phyloP scores from a whole-genome alignment of 352 stramenopile species.

The Pythium brassicae region DNA sequence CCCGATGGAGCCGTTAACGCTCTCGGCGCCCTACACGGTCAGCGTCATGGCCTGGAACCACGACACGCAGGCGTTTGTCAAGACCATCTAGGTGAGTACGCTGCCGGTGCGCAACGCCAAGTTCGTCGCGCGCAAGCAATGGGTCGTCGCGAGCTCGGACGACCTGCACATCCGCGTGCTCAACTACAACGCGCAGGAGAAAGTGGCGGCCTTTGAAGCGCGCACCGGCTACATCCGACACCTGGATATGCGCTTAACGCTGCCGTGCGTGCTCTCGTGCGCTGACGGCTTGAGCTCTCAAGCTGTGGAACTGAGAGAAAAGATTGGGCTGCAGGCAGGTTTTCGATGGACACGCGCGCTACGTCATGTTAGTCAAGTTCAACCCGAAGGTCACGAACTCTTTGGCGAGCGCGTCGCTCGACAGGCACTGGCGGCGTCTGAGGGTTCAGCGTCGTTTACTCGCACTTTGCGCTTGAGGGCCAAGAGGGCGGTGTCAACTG shows the following conservation, averaged over 20 bases:
- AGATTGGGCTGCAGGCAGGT: slow-evolving; percentile 74
- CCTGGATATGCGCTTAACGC: slow-evolving; percentile 94
- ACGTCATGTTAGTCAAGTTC: slow-evolving; percentile 99
- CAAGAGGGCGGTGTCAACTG: slow-evolving; percentile 99
- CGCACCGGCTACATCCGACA: slow-evolving; percentile 99
- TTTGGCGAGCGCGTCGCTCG: slow-evolving; percentile 96
- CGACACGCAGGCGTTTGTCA: slow-evolving; percentile 91
- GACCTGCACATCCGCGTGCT: slow-evolving; percentile 98
- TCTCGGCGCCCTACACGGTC: slow-evolving; percentile 96
- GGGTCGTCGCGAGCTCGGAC: slow-evolving; percentile 94
- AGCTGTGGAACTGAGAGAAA: slow-evolving; percentile 98
- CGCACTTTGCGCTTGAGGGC: slow-evolving; percentile 90
- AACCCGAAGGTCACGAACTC: slow-evolving; percentile 99
- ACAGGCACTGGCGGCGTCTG: slow-evolving; percentile 97
- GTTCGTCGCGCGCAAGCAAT: slow-evolving; percentile 97
- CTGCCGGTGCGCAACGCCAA: slow-evolving; percentile 92
- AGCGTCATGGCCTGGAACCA: slow-evolving; percentile 99
- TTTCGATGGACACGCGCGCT: slow-evolving; percentile 95
- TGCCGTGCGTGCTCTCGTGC: slow-evolving; percentile 95
- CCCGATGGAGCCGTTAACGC: slow-evolving; percentile 96
- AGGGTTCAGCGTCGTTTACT: slow-evolving; percentile 88
- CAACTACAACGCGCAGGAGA: slow-evolving; percentile 99
- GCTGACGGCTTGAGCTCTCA: slow-evolving; percentile 99
- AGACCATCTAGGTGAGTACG: slow-evolving; percentile 97
- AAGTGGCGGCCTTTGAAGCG: slow-evolving; percentile 93